Percentiles rank a stretch among this genome's conserved stretches.
phyloP scores from a whole-genome alignment of 83 land plant species.

The Picea mariana region DNA sequence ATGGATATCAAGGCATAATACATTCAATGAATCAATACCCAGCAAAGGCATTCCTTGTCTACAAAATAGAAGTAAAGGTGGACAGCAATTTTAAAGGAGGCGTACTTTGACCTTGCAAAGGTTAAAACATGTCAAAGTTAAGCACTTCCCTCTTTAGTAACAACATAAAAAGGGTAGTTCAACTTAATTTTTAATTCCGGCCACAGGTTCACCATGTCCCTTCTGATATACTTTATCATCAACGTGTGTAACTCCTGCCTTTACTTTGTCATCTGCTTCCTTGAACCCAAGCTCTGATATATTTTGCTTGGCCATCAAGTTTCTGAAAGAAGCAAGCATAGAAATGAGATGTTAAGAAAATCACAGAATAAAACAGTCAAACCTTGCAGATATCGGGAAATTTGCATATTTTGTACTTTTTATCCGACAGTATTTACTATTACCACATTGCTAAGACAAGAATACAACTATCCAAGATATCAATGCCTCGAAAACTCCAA shows the following conservation, averaged over 20 bases:
- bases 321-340: slow-evolving; percentile 34
- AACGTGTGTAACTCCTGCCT: slow-evolving; percentile 9
- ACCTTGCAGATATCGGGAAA: no score
- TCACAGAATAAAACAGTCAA: no score
- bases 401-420: no score
- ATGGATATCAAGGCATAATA: neutral
- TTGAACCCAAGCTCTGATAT: slow-evolving; percentile 60
- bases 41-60: neutral
- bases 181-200: neutral
- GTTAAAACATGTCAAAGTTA: neutral
- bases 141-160: neutral
- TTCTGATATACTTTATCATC: neutral
- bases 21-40: neutral
- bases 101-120: neutral
- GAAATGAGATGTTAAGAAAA: neutral
- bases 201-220: neutral
- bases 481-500: no score
- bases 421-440: no score
- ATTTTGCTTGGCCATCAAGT: slow-evolving; percentile 74
- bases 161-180: neutral
- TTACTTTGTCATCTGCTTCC: slow-evolving; percentile 23
- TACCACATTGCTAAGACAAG: no score
- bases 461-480: no score
- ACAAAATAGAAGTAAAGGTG: neutral
- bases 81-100: neutral